Evolutionary conservation across 768 basidiomycete species (phyloP), one percentile per base, ranked within the genome.

Genomic region (Rhizopogon roseolus): DNA sequence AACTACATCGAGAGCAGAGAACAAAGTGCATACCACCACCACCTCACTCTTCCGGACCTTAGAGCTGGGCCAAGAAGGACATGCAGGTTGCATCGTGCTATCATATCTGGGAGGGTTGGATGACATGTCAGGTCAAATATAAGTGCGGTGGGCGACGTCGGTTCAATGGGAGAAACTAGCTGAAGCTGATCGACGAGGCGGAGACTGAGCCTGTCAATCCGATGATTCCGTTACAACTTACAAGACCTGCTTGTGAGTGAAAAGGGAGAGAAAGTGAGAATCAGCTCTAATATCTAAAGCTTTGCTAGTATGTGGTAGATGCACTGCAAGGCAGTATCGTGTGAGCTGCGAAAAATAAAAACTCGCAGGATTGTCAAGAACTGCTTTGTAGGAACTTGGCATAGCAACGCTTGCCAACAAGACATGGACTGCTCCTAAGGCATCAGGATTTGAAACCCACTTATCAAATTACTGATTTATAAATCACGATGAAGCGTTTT

Each of bases 1-100:
- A 41, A 45, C 6, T 29, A 17, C 8, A 1, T 32, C 9, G 6
- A 3, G 29, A 42, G 37, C 1, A 42, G 16, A 39, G 5, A 36
- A n/a, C 28, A 17, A 38, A 25, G 13, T 32, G 37, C 69, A 44
- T 41, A 72, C 69, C 48, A 70, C 51, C 1, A 59, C 53, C 43
- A 71, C 60, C 25, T 63, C 53, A 46, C 56, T 63, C 17, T 59
- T 60, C 38, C 52, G 28, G 37, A 42, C 56, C 50, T 54, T 65
- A 16, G 54, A 22, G 39, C 53, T 54, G 17, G 27, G 9, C n/a
- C 56, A 36, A n/a, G 44, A 51, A 29, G 64, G 57, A 5, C 36
- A 14, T 22, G 46, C 13, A 48, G 46, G 34, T 22, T 9, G 46
- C 19, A 36, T 36, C 5, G 7, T 36, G 1, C 9, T 8, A 48